Evolutionary conservation across 2,329 filamentous ascomycete species (phyloP), one percentile per base, ranked within the genome.

Genomic region (Ceratocystis cacaofunesta): DNA sequence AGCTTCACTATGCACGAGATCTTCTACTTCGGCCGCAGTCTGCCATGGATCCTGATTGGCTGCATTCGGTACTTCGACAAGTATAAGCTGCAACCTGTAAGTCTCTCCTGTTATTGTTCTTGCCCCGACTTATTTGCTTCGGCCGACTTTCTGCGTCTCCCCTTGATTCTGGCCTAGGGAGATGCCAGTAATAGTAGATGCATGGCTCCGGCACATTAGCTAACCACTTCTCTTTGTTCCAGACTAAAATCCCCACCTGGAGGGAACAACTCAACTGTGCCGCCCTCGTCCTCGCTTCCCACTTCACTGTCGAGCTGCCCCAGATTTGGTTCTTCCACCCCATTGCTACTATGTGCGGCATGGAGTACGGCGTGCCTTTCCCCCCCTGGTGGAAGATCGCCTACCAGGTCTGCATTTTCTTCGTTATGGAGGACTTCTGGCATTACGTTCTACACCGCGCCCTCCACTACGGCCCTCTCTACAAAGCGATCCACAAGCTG

Each of bases 241-340:
- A 78, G 73, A 79, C 83, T 78, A 97, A 97, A 81, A 85, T 96
- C 57, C 94, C 94, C 8, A 95, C 91, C n/a, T 80, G 87, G 64
- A 87, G 85, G 74, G 94, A 99, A 76, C 94, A 99, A 77, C 95
- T 90, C 85, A 85, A 92, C 73, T 99, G 94, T 78, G 92, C 94
- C 68, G 86, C 85, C 75, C 86, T 96, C 70, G 94, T 99, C 69
- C 87, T 99, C 69, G 80, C 97, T 72, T 92, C 87, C 75, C 94
- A 99, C 77, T 95, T 97, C 78, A 97, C 94, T 70, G 94, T 96
- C 75, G 94, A 99, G 78, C 84, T 99, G 46, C 94, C 94, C 68
- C 94, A 97, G 77, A 97, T 97, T 76, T 97, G 92, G 92, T 84
- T 97, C 72, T 99, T 99, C 83, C 94, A 99, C 80, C 94, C 94